A percentile compares a stretch with the other conserved stretches of the same genome.
Conservation (phyloP, 192 early-diverging fungal genomes). For the Entophlyctis helioformis region DNA sequence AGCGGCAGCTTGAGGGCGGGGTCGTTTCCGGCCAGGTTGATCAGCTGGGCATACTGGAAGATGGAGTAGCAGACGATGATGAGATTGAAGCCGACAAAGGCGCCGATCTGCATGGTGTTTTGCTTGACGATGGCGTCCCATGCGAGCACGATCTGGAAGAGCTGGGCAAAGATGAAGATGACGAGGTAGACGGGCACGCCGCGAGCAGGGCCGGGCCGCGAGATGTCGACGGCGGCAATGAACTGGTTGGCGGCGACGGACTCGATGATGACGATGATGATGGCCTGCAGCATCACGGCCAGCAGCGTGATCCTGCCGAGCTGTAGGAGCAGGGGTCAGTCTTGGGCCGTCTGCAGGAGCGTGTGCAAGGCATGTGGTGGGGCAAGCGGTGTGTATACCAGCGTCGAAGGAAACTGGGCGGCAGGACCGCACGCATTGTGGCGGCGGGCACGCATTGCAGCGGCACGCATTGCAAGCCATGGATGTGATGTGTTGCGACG, state of each 20-base stretch:
- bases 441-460: too few species aligned
- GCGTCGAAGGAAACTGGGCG: too few species aligned
- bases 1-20: conserved; percentile 13
- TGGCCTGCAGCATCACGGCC: conserved; percentile 33
- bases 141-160: conserved; percentile 71
- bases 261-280: conserved; percentile 41
- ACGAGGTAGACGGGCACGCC: conserved; percentile 74
- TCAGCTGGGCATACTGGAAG: conserved; percentile 55
- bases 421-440: too few species aligned
- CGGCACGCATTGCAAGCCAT: too few species aligned
- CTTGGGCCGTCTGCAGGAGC: background rate
- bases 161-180: conserved; percentile 75
- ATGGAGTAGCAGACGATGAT: conserved; percentile 53
- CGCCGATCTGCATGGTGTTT: conserved; percentile 87
- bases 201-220: conserved; percentile 3
- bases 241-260: conserved; percentile 37
- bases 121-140: conserved; percentile 59
- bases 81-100: conserved; percentile 56
- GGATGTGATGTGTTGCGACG: too few species aligned
- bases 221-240: conserved; percentile 14
- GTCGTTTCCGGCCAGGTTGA: background rate
- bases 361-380: too few species aligned
- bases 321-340: background rate
- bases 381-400: too few species aligned
- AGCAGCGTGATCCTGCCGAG: conserved; percentile 12